Conservation (phyloP, 2,329 filamentous ascomycete species). For the Arthrobotrys sphaeroides region DNA sequence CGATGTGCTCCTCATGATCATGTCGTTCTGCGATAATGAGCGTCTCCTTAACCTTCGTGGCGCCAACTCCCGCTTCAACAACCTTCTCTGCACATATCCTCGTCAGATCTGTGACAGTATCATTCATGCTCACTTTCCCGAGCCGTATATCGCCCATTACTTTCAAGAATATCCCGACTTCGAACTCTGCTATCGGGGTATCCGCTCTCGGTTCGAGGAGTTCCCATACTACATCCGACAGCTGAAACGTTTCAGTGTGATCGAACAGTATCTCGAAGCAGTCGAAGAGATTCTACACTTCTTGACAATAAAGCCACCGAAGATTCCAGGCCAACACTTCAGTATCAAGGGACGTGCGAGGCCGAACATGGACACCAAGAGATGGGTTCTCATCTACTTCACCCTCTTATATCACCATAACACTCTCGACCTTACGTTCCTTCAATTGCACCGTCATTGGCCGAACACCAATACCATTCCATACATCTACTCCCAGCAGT, state of each 20-base stretch:
- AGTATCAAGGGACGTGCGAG: conserved; percentile 38
- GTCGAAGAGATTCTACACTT: conserved; percentile 39
- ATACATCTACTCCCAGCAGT: conserved; percentile 26
- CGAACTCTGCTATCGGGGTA: conserved; percentile 9
- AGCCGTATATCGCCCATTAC: conserved; percentile 39
- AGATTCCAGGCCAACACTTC: conserved; percentile 41
- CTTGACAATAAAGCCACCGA: conserved; percentile 20
- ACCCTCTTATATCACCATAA: conserved; percentile 48
- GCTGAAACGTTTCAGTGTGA: conserved; percentile 30
- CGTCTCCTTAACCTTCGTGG: conserved; percentile 33
- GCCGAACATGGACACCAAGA: conserved; percentile 22
- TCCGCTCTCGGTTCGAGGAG: conserved; percentile 32
- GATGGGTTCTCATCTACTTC: conserved; percentile 46
- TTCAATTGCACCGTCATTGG: conserved; percentile 33
- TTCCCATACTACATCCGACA: conserved; percentile 41
- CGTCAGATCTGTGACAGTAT: conserved; percentile 45
- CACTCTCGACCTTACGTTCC: conserved; percentile 39
- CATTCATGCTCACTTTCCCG: conserved; percentile 29
- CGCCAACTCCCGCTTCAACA: conserved; percentile 40
- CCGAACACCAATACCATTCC: conserved; percentile 16
- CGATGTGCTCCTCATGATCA: conserved; percentile 49
- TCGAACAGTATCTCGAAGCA: conserved; percentile 36
- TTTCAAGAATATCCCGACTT: conserved; percentile 38
- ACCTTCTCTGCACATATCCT: conserved; percentile 39
- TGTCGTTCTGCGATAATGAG: conserved; percentile 33